phyloP scores from a whole-genome alignment of 2,329 filamentous ascomycete species.

The Pezicula neosporulosa region DNA sequence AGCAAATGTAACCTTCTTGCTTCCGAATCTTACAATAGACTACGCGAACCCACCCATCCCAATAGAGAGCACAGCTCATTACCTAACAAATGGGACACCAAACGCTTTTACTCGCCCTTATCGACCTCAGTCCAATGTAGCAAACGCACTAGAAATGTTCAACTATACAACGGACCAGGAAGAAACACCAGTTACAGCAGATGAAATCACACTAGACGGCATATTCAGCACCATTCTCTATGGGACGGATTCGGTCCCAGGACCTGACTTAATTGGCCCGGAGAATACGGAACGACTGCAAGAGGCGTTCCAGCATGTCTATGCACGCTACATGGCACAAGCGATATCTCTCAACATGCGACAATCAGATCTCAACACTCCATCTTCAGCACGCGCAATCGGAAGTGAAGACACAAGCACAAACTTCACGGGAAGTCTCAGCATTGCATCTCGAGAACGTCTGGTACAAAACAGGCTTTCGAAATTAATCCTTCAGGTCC shows the following conservation, averaged over 20 bases:
- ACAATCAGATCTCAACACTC: neutral
- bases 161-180: neutral
- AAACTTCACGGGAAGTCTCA: neutral
- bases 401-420: neutral
- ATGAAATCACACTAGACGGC: neutral
- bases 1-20: neutral
- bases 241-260: neutral
- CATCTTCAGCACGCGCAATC: neutral
- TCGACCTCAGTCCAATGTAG: too few species aligned
- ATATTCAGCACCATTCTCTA: neutral
- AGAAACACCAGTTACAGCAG: neutral
- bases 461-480: neutral
- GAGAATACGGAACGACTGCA: neutral
- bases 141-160: neutral
- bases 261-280: neutral
- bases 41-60: neutral
- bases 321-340: neutral
- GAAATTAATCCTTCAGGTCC: neutral
- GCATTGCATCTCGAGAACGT: neutral
- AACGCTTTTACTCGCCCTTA: neutral
- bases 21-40: neutral
- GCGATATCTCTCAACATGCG: neutral
- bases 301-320: neutral
- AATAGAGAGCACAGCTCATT: neutral
- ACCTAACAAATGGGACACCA: neutral